Conservation (phyloP, 768 basidiomycete genomes). For the Russula ochroleuca region DNA sequence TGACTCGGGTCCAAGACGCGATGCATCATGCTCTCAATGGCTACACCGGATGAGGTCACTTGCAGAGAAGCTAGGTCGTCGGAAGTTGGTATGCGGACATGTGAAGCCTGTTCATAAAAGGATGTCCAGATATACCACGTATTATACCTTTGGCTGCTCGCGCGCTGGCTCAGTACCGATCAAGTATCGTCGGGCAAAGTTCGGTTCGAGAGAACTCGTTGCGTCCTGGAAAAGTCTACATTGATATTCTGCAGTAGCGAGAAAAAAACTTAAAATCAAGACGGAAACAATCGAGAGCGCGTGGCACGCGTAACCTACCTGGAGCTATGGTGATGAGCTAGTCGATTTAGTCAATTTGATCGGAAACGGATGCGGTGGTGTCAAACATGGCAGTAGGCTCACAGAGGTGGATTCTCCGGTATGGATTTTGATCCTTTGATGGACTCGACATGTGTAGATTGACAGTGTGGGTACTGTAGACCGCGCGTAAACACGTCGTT, state of each 20-base stretch:
- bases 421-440: conserved; percentile 39
- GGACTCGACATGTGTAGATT: background rate
- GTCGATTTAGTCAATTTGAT: conserved; percentile 93
- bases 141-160: conserved; percentile 81
- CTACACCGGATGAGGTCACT: conserved; percentile 28
- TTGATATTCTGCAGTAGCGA: conserved; percentile 66
- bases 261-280: background rate
- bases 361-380: conserved; percentile 58
- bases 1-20: conserved; percentile 36
- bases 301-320: conserved; percentile 45
- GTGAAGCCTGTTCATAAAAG: conserved; percentile 93
- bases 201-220: conserved; percentile 73
- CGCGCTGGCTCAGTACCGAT: conserved; percentile 82
- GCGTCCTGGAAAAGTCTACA: conserved; percentile 87
- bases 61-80: conserved; percentile 49
- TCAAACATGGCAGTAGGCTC: conserved; percentile 74
- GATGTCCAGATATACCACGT: conserved; percentile 74
- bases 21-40: conserved; percentile 65
- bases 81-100: conserved; percentile 72
- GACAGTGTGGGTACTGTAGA: background rate
- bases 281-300: background rate
- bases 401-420: conserved; percentile 61
- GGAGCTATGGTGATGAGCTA: conserved; percentile 88
- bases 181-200: conserved; percentile 81
- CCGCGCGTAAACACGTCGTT: background rate